Evolutionary conservation across 192 early-diverging fungal genomes (phyloP), one percentile per base, ranked within the genome.

Genomic region (Polychytrium aggregatum): DNA sequence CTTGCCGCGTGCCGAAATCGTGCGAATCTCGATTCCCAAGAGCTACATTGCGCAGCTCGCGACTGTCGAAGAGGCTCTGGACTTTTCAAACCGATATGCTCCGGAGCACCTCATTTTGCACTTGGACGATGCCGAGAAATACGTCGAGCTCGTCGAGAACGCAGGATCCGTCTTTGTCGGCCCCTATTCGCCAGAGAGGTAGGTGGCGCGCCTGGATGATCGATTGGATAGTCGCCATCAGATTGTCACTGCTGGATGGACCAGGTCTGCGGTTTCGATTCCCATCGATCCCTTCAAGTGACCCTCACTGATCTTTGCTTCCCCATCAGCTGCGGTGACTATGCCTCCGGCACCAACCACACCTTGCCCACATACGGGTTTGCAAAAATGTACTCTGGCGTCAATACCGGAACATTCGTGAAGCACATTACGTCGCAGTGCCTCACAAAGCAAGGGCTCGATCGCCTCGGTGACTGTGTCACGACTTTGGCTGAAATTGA

Each of bases 311-410:
- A n/a, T 42, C 41, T 46, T 41, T 20, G 24, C 13, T 55, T 40
- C 20, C 27, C 16, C 27, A 33, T 39, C 34, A 85, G 87, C 52
- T 94, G 92, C 55, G 96, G 96, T 45, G 96, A 99, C 63, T 99
- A 99, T 67, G 96, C 96, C 3, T 95, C 91, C 0, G 96, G 96
- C 40, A 99, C 96, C 16, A 99, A 97, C 77, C 96, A 99, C 71
- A 99, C 96, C 2, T 68, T 99, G 50, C 96, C 96, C 16, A 97
- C 94, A 1, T 99, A 99, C 58, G 96, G 96, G 26, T 99, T 92
- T 64, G 85, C 96, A 18, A 71, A 82, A 47, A 97, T 96, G 88
- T 96, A 99, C 70, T 94, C 90, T 51, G 96, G 96, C 25, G 92
- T 97, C 24, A 96, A 90, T 67, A 97, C 94, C 8, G 71, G 71